Conservation (phyloP, 805 yeast genomes). For the Sugiyamaella chiloensis region DNA sequence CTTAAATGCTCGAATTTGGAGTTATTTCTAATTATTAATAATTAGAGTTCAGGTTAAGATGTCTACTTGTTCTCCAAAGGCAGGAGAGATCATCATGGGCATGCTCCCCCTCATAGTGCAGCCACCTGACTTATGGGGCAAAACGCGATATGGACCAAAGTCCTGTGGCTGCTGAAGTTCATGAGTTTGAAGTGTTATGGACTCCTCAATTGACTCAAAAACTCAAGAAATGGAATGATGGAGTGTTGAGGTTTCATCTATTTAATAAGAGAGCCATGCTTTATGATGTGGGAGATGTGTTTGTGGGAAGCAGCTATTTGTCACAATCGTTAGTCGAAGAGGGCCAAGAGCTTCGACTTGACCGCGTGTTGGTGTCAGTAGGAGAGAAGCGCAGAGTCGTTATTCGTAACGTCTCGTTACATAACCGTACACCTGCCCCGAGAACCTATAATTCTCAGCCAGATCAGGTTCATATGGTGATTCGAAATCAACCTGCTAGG, state of each 20-base stretch:
- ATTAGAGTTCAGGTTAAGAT: too few species aligned
- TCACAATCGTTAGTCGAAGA: conserved; percentile 9
- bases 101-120: too few species aligned
- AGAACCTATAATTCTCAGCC: conserved; percentile 1
- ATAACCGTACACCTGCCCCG: background rate
- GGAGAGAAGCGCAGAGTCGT: conserved; percentile 19
- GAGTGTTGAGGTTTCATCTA: conserved; percentile 27
- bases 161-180: conserved; percentile 10
- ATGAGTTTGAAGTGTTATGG: conserved; percentile 32
- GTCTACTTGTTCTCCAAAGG: too few species aligned
- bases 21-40: too few species aligned
- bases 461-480: background rate
- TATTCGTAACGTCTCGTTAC: conserved; percentile 20
- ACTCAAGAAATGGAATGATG: conserved; percentile 38
- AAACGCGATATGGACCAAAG: background rate
- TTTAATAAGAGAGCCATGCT: conserved; percentile 29
- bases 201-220: conserved; percentile 36
- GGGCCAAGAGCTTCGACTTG: conserved; percentile 27
- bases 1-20: too few species aligned
- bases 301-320: conserved; percentile 22
- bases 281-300: conserved; percentile 28
- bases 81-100: too few species aligned
- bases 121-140: background rate
- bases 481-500: background rate
- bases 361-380: conserved; percentile 29